Percentiles rank a stretch among this genome's conserved stretches.
phyloP scores from a whole-genome alignment of 2,329 filamentous ascomycete species.

The Aspergillus sp. region DNA sequence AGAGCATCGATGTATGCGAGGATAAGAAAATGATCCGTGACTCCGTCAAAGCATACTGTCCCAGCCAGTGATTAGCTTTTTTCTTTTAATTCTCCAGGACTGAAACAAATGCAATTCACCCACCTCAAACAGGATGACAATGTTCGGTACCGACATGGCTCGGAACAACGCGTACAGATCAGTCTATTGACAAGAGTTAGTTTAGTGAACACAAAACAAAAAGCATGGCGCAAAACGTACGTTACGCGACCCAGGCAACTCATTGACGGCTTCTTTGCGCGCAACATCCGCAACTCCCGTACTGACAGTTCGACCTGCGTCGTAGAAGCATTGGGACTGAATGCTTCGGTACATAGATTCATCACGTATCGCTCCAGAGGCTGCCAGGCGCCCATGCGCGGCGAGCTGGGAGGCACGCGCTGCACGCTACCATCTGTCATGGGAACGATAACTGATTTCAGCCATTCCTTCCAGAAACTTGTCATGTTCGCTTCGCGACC shows the following conservation, averaged over 20 bases:
- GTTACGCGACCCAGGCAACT: slow-evolving; percentile 82
- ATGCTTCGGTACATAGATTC: slow-evolving; percentile 90
- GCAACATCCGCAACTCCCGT: slow-evolving; percentile 81
- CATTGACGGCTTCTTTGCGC: slow-evolving; percentile 84
- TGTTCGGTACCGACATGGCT: slow-evolving; percentile 80
- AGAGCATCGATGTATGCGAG: slow-evolving; percentile 91
- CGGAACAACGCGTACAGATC: slow-evolving; percentile 92
- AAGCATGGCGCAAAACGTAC: slow-evolving; percentile 15
- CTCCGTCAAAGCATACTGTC: slow-evolving; percentile 70
- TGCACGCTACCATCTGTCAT: slow-evolving; percentile 85
- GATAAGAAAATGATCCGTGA: slow-evolving; percentile 94
- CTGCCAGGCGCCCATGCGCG: slow-evolving; percentile 88
- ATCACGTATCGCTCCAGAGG: slow-evolving; percentile 93
- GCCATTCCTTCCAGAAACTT: slow-evolving; percentile 97
- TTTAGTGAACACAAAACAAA: not conserved
- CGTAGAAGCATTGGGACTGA: slow-evolving; percentile 84
- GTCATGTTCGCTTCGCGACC: slow-evolving; percentile 76
- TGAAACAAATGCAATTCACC: slow-evolving; percentile 1
- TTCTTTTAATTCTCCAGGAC: slow-evolving; percentile 1
- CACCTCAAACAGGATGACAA: slow-evolving; percentile 77
- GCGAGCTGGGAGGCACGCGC: slow-evolving; percentile 78
- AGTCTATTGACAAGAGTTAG: slow-evolving; percentile 37
- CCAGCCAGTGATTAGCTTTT: slow-evolving; percentile 5
- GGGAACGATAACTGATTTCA: slow-evolving; percentile 84
- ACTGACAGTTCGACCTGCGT: slow-evolving; percentile 91